Conservation (phyloP, 1,284 basidiomycete species). For the Ceratobasidium papillatum region DNA sequence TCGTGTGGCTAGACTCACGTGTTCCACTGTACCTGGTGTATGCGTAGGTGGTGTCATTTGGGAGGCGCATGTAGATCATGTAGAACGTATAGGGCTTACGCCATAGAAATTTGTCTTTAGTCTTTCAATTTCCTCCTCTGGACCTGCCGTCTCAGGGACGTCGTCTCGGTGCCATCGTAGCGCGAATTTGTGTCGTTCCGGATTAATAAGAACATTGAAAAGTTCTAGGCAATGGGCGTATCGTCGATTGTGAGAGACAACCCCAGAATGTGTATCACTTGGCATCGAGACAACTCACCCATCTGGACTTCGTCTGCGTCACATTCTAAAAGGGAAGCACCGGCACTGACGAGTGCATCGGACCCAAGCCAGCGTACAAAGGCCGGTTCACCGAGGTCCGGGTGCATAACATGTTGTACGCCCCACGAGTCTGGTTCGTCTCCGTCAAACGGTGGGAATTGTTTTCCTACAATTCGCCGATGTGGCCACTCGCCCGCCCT, state of each 20-base stretch:
- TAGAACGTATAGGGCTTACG: conserved; percentile 56
- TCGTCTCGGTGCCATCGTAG: conserved; percentile 87
- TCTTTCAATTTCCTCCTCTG: conserved; percentile 70
- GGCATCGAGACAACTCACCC: conserved; percentile 59
- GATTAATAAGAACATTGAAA: conserved; percentile 83
- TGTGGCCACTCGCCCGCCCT: conserved; percentile 72
- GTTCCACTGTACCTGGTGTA: conserved; percentile 80
- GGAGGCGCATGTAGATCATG: neutral
- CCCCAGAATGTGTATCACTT: conserved; percentile 14
- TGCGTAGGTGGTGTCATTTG: neutral
- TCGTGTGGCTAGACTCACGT: conserved; percentile 58
- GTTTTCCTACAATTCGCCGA: conserved; percentile 78
- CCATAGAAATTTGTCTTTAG: conserved; percentile 72
- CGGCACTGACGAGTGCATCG: conserved; percentile 61
- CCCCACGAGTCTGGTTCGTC: conserved; percentile 76
- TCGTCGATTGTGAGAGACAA: neutral
- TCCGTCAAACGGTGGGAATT: conserved; percentile 79
- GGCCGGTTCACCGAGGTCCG: conserved; percentile 65
- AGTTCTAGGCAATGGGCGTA: conserved; percentile 60
- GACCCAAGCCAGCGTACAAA: conserved; percentile 77
- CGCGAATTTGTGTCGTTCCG: conserved; percentile 71
- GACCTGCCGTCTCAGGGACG: conserved; percentile 66
- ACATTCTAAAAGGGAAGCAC: conserved; percentile 65
- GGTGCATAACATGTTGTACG: conserved; percentile 83
- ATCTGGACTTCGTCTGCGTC: conserved; percentile 67